phyloP scores from a whole-genome alignment of 2,329 filamentous ascomycete species.

The Claviceps purpurea region DNA sequence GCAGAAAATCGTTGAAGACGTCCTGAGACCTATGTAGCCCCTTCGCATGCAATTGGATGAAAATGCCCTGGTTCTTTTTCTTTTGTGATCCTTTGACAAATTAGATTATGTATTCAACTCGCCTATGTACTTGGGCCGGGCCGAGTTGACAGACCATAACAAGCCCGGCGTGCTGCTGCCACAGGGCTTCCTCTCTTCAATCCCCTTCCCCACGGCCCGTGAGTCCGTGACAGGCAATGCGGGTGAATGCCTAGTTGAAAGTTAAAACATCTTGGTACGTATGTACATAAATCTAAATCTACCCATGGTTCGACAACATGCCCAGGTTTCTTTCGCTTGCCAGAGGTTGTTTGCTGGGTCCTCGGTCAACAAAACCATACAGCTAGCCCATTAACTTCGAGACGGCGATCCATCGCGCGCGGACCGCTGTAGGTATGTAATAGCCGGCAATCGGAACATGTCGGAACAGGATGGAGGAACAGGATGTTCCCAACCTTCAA shows the following conservation, averaged over 20 bases:
- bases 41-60: too few species aligned
- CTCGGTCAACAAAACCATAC: neutral
- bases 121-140: neutral
- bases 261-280: neutral
- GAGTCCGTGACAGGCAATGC: neutral
- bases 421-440: neutral
- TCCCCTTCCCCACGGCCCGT: neutral
- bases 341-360: neutral
- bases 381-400: neutral
- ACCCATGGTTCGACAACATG: too few species aligned
- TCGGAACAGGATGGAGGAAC: neutral
- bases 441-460: neutral
- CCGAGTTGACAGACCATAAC: neutral
- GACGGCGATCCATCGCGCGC: neutral
- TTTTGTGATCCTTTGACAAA: neutral
- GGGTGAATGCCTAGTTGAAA: neutral
- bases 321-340: too few species aligned
- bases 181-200: neutral
- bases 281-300: too few species aligned
- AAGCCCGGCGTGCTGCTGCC: too few species aligned
- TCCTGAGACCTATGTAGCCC: too few species aligned
- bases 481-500: too few species aligned
- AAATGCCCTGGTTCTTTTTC: neutral
- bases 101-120: neutral
- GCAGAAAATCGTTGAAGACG: too few species aligned